Conservation (phyloP, 306 rosid species). For the Quercus mongolica region DNA sequence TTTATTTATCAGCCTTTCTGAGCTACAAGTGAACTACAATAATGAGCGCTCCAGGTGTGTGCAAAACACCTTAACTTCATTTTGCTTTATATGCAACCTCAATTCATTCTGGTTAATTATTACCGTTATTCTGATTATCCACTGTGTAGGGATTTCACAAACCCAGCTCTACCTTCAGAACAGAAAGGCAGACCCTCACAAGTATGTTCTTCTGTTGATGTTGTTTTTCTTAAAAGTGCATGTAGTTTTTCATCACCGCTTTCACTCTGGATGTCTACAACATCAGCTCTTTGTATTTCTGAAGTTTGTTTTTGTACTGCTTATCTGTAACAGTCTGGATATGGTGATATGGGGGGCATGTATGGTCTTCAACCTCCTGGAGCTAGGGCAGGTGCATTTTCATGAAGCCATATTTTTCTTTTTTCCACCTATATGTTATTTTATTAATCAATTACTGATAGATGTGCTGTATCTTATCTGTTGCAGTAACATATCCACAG, state of each 20-base stretch:
- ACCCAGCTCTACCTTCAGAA: conserved; percentile 90
- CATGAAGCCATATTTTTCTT: neutral
- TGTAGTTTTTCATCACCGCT: neutral
- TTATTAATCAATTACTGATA: conserved; percentile 34
- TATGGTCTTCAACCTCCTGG: conserved; percentile 77
- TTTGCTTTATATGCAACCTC: conserved; percentile 3
- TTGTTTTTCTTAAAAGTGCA: neutral
- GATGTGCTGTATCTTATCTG: neutral
- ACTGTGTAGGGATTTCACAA: conserved; percentile 76
- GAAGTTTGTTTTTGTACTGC: neutral
- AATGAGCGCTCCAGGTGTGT: conserved; percentile 96
- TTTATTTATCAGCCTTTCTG: conserved; percentile 77
- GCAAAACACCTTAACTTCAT: conserved; percentile 11
- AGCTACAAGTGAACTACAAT: conserved; percentile 94
- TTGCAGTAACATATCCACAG: conserved; percentile 76
- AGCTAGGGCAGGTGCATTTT: conserved; percentile 55
- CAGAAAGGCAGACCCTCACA: conserved; percentile 92
- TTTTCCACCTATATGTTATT: conserved; percentile 14
- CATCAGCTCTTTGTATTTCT: neutral
- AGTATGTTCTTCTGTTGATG: conserved; percentile 33
- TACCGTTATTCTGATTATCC: conserved; percentile 14
- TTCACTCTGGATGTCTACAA: neutral
- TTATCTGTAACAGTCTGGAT: conserved; percentile 63
- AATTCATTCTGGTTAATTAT: neutral
- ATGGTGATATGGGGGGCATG: conserved; percentile 76